Base-by-base conservation (phyloP, 2,329 filamentous ascomycete species). In the Beauveria medogensis region DNA sequence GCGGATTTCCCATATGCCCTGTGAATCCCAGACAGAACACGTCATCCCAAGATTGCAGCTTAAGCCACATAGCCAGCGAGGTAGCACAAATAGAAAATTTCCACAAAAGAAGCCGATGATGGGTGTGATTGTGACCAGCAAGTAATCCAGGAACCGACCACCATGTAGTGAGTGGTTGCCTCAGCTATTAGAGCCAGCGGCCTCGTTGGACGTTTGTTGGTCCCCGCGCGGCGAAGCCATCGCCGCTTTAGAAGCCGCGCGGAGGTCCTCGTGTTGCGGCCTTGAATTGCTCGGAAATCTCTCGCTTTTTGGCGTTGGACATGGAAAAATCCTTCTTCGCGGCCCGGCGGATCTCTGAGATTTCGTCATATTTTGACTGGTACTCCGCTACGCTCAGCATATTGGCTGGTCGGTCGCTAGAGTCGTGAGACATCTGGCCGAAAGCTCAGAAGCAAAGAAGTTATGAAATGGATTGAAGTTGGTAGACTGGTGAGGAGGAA, bases 301-400 rank as follows among this genome's bases (percentile, higher is more conserved):
- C 4, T 46, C 43, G 34, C 34, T 37, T 16, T 16, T 16, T 6
- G 30, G 48, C 55, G 41, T 62, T 62, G n/a, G 59, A 57, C 14
- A 62, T 53, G 62, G 62, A 59, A n/a, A 37, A 59, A 44, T 62
- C 52, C 2, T 10, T 52, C 51, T 62, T 63, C 22, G 59, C 52
- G 59, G 56, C 62, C 26, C 59, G 52, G 34, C 56, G 56, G 18
- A 54, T 64, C 14, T 41, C 51, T 53, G 56, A 60, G 40, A 64
- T 60, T 46, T 64, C 62, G 60, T 62, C 60, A 51, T 26, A 57
- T 28, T 55, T 64, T 52, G 34, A 12, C 55, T 62, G 56, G n/a
- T 59, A 62, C 18, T 64, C 60, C 8, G 53, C 55, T 44, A 64
- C 56, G 40, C 48, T 64, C 26, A 22, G 60, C 60, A 62, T 60